Conservation (phyloP, 2,329 filamentous ascomycete species). For the Botrytis byssoidea region DNA sequence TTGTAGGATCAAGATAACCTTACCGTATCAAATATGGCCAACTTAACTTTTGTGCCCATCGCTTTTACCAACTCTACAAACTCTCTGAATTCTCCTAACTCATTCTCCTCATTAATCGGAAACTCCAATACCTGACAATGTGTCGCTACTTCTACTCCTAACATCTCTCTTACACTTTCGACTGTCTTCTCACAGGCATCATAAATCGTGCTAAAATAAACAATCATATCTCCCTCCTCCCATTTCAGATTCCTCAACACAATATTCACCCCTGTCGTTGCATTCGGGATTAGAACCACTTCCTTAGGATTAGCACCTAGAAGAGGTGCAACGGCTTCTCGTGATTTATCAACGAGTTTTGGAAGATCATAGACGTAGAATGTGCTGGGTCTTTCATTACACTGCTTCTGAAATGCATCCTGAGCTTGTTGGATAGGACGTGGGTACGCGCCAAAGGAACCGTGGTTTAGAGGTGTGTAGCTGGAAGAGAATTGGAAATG, state of each 20-base stretch:
- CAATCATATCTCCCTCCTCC: slow-evolving; percentile 64
- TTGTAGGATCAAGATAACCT: slow-evolving; percentile 41
- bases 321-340: slow-evolving; percentile 60
- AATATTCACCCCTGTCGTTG: slow-evolving; percentile 73
- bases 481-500: slow-evolving; percentile 32
- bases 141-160: slow-evolving; percentile 15
- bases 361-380: slow-evolving; percentile 72
- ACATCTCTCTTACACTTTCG: slow-evolving; percentile 52
- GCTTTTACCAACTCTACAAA: neutral
- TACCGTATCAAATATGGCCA: slow-evolving; percentile 14
- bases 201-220: slow-evolving; percentile 78
- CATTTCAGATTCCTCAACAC: slow-evolving; percentile 72
- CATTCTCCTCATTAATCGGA: slow-evolving; percentile 61
- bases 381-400: slow-evolving; percentile 67
- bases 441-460: slow-evolving; percentile 79
- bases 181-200: slow-evolving; percentile 73
- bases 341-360: slow-evolving; percentile 59
- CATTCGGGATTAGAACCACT: slow-evolving; percentile 77
- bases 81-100: neutral
- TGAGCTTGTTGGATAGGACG: slow-evolving; percentile 59
- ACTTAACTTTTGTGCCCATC: neutral
- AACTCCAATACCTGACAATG: slow-evolving; percentile 57
- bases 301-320: slow-evolving; percentile 64
- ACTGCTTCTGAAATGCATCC: slow-evolving; percentile 59
- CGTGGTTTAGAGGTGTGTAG: slow-evolving; percentile 41